These are phyloP conservation scores for Lolium multiflorum DNA, from an alignment of 176 grass and related monocot genomes.

Conservation along the genomic window DNA sequence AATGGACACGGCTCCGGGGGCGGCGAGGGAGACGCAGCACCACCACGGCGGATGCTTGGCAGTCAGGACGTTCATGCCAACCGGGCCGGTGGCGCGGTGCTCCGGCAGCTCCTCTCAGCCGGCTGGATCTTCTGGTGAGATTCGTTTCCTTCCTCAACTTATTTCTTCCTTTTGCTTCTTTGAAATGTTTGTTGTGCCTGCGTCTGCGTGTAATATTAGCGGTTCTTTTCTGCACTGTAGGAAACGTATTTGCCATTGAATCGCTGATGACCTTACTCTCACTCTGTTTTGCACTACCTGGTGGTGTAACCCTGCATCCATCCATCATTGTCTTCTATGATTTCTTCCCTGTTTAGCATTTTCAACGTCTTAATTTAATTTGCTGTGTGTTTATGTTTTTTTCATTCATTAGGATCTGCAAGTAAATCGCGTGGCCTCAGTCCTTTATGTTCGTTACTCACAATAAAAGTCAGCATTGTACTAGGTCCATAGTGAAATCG, in stretches of 20 bases:
- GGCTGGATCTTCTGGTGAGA: conserved; percentile 51
- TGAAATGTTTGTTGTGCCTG: conserved; percentile 11
- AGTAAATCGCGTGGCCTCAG: conserved; percentile 14
- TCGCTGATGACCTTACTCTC: neutral
- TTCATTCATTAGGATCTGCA: neutral
- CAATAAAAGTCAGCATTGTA: conserved; percentile 32
- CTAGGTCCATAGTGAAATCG: conserved; percentile 24
- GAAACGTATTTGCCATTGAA: neutral
- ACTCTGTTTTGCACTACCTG: neutral
- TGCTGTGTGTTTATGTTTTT: neutral
- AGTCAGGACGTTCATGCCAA: conserved; percentile 33
- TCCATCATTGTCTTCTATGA: neutral
- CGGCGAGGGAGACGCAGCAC: conserved; percentile 38
- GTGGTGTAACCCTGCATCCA: neutral
- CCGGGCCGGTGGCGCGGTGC: conserved; percentile 32
- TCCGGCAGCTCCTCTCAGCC: conserved; percentile 31
- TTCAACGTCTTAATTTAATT: neutral
- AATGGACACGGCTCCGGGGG: conserved; percentile 40
- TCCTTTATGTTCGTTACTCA: conserved; percentile 27
- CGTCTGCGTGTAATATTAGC: neutral
- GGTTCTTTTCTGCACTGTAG: neutral
- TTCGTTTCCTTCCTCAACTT: neutral
- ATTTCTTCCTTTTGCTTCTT: neutral
- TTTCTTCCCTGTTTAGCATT: neutral
- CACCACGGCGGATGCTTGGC: conserved; percentile 33